Conservation (phyloP, 1,284 basidiomycete genomes). For the Neonothopanus nambi region DNA sequence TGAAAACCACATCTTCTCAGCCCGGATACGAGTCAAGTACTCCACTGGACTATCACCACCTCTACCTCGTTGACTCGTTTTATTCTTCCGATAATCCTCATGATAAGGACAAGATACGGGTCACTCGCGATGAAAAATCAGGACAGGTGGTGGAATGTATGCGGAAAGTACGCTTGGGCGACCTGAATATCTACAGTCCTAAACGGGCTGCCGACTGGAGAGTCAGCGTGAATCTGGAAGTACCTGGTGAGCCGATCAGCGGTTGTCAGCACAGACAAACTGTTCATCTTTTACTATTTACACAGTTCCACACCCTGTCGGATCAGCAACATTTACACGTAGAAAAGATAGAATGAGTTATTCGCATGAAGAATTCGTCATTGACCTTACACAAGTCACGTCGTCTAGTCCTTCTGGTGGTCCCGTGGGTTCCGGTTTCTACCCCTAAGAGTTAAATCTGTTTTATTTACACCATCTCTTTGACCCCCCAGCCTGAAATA, state of each 20-base stretch:
- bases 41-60: slow-evolving; percentile 77
- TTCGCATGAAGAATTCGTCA: slow-evolving; percentile 86
- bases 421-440: slow-evolving; percentile 42
- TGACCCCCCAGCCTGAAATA: slow-evolving; percentile 51
- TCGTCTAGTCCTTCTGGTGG: slow-evolving; percentile 44
- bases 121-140: slow-evolving; percentile 82
- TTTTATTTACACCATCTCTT: neutral
- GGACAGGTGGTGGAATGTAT: slow-evolving; percentile 66
- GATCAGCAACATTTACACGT: slow-evolving; percentile 57
- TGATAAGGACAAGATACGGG: slow-evolving; percentile 72
- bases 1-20: slow-evolving; percentile 56
- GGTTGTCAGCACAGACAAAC: neutral
- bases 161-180: slow-evolving; percentile 81
- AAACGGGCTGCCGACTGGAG: slow-evolving; percentile 87
- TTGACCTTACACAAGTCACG: slow-evolving; percentile 93
- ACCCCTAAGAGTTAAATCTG: slow-evolving; percentile 7
- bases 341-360: slow-evolving; percentile 94
- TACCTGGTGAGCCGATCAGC: slow-evolving; percentile 56
- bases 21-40: slow-evolving; percentile 46
- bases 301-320: slow-evolving; percentile 61
- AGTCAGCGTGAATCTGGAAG: slow-evolving; percentile 87
- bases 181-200: slow-evolving; percentile 87
- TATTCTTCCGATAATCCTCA: slow-evolving; percentile 52
- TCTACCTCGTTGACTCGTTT: slow-evolving; percentile 83
- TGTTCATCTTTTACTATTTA: neutral